phyloP scores from a whole-genome alignment of 1,284 basidiomycete species.

The Leccinum cinnamomeum region DNA sequence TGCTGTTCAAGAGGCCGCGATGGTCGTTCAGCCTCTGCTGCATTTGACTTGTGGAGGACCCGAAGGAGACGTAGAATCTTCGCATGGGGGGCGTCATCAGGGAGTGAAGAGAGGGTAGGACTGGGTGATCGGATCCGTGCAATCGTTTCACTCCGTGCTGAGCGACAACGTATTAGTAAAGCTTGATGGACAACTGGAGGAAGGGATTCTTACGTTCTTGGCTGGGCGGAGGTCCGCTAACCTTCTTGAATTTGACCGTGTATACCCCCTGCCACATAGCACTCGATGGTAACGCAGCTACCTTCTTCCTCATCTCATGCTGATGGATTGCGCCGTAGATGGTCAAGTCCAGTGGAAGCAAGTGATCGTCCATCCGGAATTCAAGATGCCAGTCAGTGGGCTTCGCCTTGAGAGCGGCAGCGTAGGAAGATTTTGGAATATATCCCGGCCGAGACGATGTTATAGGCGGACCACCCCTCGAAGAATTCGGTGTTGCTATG shows the following conservation, averaged over 20 bases:
- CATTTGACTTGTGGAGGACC: slow-evolving; percentile 82
- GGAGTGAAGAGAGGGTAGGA: slow-evolving; percentile 73
- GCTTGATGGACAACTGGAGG: slow-evolving; percentile 15
- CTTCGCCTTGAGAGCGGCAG: slow-evolving; percentile 89
- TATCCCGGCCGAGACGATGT: slow-evolving; percentile 43
- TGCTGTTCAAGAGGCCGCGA: slow-evolving; percentile 50
- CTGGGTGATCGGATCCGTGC: slow-evolving; percentile 59
- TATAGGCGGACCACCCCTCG: slow-evolving; percentile 38
- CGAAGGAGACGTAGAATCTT: slow-evolving; percentile 91
- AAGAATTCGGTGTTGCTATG: slow-evolving; percentile 80
- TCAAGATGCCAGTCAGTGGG: slow-evolving; percentile 96
- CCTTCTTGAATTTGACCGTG: slow-evolving; percentile 92
- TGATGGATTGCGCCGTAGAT: slow-evolving; percentile 96
- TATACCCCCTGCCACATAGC: slow-evolving; percentile 90
- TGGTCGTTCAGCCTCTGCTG: slow-evolving; percentile 58
- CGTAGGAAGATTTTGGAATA: slow-evolving; percentile 75
- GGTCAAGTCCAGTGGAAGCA: slow-evolving; percentile 84
- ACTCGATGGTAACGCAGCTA: slow-evolving; percentile 57
- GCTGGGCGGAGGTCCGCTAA: slow-evolving; percentile 74
- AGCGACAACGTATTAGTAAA: slow-evolving; percentile 15
- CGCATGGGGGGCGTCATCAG: slow-evolving; percentile 81
- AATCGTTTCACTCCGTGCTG: slow-evolving; percentile 39
- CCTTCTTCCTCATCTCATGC: slow-evolving; percentile 75
- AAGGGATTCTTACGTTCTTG: slow-evolving; percentile 51
- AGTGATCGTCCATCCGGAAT: slow-evolving; percentile 88